Conservation (phyloP, 306 rosid genomes). For the Morella rubra region DNA sequence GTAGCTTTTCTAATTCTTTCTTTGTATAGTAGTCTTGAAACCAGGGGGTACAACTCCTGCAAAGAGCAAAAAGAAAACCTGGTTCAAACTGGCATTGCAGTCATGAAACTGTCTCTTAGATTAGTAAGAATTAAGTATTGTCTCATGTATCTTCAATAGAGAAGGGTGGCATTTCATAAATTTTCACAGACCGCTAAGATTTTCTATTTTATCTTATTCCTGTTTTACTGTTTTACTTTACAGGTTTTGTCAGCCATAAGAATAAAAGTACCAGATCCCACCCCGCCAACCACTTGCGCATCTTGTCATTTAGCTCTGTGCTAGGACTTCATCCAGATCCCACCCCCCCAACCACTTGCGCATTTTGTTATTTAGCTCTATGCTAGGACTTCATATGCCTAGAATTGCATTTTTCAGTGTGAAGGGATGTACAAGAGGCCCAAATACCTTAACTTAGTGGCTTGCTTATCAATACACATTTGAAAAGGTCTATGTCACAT, state of each 20-base stretch:
- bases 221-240: not conserved
- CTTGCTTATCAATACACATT: not conserved
- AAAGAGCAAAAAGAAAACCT: not conserved
- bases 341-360: not conserved
- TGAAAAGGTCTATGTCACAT: not conserved
- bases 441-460: not conserved
- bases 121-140: not conserved
- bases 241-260: not conserved
- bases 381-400: not conserved
- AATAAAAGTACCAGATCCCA: not conserved
- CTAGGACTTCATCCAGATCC: conserved; percentile 4
- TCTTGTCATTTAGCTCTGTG: not conserved
- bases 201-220: not conserved
- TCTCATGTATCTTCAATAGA: not conserved
- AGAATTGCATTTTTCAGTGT: not conserved
- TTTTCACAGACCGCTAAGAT: not conserved
- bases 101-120: not conserved
- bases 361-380: not conserved
- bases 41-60: not conserved
- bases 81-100: not conserved
- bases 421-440: not conserved
- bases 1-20: conserved; percentile 2
- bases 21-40: not conserved
- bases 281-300: not conserved
- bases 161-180: not conserved